phyloP scores from a whole-genome alignment of 495 filamentous ascomycete genomes.

The Lasiosphaeria ovina region DNA sequence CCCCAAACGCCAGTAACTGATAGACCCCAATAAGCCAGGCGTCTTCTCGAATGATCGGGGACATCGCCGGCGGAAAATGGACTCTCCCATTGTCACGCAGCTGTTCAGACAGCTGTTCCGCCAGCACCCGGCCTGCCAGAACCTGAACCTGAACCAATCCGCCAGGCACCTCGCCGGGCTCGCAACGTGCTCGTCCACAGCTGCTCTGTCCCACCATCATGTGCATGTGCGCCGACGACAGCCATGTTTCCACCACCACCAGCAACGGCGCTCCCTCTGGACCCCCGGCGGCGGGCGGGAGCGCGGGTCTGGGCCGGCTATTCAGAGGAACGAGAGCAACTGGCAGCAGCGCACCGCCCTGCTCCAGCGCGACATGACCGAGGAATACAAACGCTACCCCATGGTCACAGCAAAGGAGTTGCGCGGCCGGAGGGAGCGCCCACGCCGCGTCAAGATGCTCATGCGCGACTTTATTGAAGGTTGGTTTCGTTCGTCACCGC shows the following conservation, averaged over 20 bases:
- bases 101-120: constrained; percentile 82
- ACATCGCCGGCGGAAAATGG: constrained; percentile 54
- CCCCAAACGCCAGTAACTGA: too few species aligned
- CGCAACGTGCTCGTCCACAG: constrained; percentile 12
- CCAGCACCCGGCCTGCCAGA: constrained; percentile 67
- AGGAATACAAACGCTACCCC: constrained; percentile 78
- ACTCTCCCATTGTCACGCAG: constrained; percentile 72
- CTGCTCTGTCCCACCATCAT: constrained; percentile 40
- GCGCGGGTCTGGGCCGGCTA: constrained; percentile 18
- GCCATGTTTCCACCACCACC: constrained; percentile 25
- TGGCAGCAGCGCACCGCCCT: constrained; percentile 81
- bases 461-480: constrained; percentile 97
- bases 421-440: constrained; percentile 67
- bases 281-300: constrained; percentile 25
- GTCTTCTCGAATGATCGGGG: too few species aligned
- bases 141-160: constrained; percentile 14
- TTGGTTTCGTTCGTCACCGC: constrained; percentile 33
- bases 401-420: constrained; percentile 80
- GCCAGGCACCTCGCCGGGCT: constrained; percentile 43
- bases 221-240: constrained; percentile 27
- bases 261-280: constrained; percentile 27
- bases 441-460: constrained; percentile 90
- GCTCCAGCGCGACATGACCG: constrained; percentile 68
- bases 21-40: too few species aligned
- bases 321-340: constrained; percentile 44